phyloP scores from a whole-genome alignment of 805 yeast genomes.

The Saccharomycopsis selenospora region DNA sequence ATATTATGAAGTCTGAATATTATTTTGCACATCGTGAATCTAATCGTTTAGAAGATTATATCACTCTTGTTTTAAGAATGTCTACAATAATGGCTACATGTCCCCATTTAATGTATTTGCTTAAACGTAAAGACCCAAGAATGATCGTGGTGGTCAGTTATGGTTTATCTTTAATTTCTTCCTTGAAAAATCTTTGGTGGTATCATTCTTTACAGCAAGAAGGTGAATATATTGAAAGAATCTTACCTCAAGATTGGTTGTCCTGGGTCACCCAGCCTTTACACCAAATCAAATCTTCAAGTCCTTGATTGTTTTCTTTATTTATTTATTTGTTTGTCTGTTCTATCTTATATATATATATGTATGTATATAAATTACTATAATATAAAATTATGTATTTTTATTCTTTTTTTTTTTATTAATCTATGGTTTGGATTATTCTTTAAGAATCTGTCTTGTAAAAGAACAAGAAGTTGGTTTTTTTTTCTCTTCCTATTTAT shows the following conservation, averaged over 20 bases:
- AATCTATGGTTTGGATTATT: too few relatives aligned
- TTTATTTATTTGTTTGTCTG: background rate
- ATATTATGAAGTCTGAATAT: constrained; percentile 1
- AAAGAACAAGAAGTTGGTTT: too few relatives aligned
- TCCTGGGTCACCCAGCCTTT: constrained; percentile 4
- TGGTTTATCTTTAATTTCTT: constrained; percentile 4
- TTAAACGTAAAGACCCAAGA: constrained; percentile 14
- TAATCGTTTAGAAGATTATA: background rate
- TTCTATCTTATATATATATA: too few relatives aligned
- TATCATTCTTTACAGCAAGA: constrained; percentile 1
- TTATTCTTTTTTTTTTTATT: too few relatives aligned
- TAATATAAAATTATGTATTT: too few relatives aligned
- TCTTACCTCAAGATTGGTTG: constrained; percentile 8
- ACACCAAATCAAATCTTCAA: background rate
- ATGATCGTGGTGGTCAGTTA: constrained; percentile 5
- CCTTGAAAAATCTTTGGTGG: constrained; percentile 10
- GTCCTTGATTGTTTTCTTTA: background rate
- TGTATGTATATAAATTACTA: too few relatives aligned
- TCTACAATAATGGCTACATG: background rate
- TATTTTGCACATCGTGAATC: background rate
- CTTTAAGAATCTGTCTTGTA: too few relatives aligned
- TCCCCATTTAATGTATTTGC: constrained; percentile 5
- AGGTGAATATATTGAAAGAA: background rate
- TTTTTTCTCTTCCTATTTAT: too few relatives aligned
- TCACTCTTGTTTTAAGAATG: constrained; percentile 4